Evolutionary conservation across 306 rosid genomes (phyloP).

Genomic region (Erythrophleum fordii): DNA sequence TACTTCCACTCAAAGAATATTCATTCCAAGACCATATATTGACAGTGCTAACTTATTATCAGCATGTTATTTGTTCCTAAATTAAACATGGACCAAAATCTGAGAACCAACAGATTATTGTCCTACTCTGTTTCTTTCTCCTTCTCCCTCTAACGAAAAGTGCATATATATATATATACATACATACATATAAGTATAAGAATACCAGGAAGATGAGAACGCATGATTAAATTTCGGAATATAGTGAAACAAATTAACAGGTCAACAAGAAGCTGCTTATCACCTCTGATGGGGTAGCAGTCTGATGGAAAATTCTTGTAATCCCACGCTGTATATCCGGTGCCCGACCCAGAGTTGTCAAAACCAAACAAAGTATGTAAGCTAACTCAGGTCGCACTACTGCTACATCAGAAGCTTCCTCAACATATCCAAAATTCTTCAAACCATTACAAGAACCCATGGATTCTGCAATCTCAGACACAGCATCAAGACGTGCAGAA

Average conservation of each 20-base stretch:
- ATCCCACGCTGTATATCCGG: constrained; percentile 93
- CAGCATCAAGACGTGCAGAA: constrained; percentile 84
- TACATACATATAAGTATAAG: neutral
- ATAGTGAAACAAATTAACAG: constrained; percentile 21
- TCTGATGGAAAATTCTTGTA: constrained; percentile 84
- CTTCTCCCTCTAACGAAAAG: constrained; percentile 5
- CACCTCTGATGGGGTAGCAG: constrained; percentile 92
- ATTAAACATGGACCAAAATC: neutral
- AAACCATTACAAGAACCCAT: constrained; percentile 69
- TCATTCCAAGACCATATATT: neutral
- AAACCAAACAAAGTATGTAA: constrained; percentile 70
- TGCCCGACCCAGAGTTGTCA: constrained; percentile 70
- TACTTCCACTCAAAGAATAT: neutral
- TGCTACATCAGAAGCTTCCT: constrained; percentile 50
- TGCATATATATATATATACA: neutral
- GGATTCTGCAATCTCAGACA: constrained; percentile 84
- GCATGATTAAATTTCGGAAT: constrained; percentile 23
- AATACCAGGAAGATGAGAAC: constrained; percentile 31
- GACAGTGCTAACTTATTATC: neutral
- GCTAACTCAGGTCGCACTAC: constrained; percentile 55
- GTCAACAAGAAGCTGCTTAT: constrained; percentile 38
- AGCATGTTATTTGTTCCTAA: neutral
- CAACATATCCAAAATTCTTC: constrained; percentile 44
- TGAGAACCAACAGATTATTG: constrained; percentile 15
- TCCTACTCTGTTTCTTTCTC: constrained; percentile 31